These are phyloP conservation scores for Trametes elegans DNA, from an alignment of 768 basidiomycete species.

Conservation along the genomic window DNA sequence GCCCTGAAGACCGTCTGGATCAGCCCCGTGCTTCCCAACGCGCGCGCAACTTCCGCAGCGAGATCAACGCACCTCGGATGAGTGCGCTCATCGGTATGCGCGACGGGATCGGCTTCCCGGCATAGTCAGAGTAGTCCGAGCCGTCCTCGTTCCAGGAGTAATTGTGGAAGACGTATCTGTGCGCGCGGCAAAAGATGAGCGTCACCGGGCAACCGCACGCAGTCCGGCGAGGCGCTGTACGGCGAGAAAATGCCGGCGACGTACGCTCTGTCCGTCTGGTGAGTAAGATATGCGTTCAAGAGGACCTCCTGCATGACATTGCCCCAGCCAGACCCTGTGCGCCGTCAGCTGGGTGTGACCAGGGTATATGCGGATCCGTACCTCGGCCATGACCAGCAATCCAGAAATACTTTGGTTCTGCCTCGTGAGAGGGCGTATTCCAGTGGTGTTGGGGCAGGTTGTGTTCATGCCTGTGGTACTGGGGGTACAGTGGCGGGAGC, in stretches of 20 bases:
- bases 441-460: slow-evolving; percentile 29
- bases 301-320: slow-evolving; percentile 61
- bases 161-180: slow-evolving; percentile 52
- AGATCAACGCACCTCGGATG: slow-evolving; percentile 46
- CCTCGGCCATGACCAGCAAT: slow-evolving; percentile 21
- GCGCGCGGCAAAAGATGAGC: no score
- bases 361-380: neutral
- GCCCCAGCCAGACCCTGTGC: slow-evolving; percentile 57
- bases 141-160: slow-evolving; percentile 51
- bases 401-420: slow-evolving; percentile 21
- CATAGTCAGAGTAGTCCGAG: slow-evolving; percentile 43
- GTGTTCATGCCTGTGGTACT: slow-evolving; percentile 29
- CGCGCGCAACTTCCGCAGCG: no score
- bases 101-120: slow-evolving; percentile 49
- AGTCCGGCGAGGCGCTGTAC: neutral
- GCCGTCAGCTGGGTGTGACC: no score
- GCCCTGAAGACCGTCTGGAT: slow-evolving; percentile 30
- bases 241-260: slow-evolving; percentile 24
- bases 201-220: neutral
- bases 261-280: slow-evolving; percentile 46
- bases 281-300: slow-evolving; percentile 48
- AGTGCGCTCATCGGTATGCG: slow-evolving; percentile 54
- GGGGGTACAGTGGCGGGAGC: slow-evolving; percentile 29
- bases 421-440: slow-evolving; percentile 15
- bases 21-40: neutral